Conservation (phyloP, 768 basidiomycete species). For the Boletus rubroflammeus region DNA sequence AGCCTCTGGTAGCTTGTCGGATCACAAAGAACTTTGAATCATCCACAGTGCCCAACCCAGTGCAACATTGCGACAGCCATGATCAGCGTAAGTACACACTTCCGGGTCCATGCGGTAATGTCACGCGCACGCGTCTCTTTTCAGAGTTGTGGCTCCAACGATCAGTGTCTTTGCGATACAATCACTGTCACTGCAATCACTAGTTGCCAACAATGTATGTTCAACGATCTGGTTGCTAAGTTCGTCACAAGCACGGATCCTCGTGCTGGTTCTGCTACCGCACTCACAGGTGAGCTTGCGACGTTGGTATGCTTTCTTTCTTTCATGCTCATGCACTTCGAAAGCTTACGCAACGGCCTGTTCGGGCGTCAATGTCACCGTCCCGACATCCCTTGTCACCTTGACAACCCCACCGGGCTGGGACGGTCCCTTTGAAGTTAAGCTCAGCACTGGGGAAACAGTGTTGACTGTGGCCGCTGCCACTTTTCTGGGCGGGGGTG, state of each 20-base stretch:
- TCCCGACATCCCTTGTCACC: conserved; percentile 38
- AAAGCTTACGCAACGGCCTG: conserved; percentile 59
- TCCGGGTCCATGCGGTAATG: neutral
- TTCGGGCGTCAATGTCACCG: conserved; percentile 33
- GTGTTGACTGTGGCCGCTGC: conserved; percentile 44
- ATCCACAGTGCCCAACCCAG: conserved; percentile 22
- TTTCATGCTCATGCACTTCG: conserved; percentile 4
- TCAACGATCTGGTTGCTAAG: conserved; percentile 46
- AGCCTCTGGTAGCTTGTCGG: neutral
- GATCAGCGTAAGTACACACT: conserved; percentile 22
- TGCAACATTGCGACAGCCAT: conserved; percentile 26
- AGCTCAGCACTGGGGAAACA: conserved; percentile 43
- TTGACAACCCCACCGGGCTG: conserved; percentile 49
- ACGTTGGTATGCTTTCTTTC: neutral
- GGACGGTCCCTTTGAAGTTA: conserved; percentile 55
- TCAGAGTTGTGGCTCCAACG: conserved; percentile 42
- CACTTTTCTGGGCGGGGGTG: conserved; percentile 45
- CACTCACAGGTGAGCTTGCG: conserved; percentile 49
- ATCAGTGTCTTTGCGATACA: conserved; percentile 52
- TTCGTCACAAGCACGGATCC: conserved; percentile 49
- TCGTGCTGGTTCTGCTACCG: conserved; percentile 54
- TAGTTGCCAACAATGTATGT: conserved; percentile 67
- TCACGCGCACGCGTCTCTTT: neutral
- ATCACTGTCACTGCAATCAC: conserved; percentile 42
- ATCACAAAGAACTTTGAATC: neutral